phyloP scores from a whole-genome alignment of 768 basidiomycete genomes.

The Suillus americanus region DNA sequence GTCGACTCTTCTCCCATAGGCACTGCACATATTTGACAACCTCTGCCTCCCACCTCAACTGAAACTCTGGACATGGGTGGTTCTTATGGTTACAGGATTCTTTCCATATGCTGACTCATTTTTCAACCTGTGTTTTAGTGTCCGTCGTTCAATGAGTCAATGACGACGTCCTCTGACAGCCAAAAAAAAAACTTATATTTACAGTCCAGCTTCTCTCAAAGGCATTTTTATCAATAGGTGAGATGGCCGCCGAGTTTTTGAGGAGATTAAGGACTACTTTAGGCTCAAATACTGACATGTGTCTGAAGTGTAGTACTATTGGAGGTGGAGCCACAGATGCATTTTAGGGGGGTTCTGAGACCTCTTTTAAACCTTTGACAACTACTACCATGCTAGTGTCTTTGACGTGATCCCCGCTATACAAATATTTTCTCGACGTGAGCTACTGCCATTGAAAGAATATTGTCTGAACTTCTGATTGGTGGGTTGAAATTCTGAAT shows the following conservation, averaged over 20 bases:
- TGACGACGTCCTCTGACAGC: neutral
- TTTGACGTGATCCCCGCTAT: no score
- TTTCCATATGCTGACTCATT: neutral
- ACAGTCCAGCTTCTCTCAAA: constrained; percentile 3
- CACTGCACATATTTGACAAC: constrained; percentile 22
- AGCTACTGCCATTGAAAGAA: no score
- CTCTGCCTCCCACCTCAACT: constrained; percentile 22
- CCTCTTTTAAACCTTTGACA: no score
- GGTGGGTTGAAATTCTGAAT: no score
- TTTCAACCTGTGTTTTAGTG: constrained; percentile 4
- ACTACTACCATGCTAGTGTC: no score
- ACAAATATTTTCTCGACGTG: no score
- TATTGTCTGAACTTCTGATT: no score
- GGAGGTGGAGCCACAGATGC: no score
- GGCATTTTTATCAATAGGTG: neutral
- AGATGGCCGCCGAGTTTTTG: neutral
- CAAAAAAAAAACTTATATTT: neutral
- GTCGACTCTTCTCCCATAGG: constrained; percentile 9
- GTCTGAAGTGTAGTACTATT: no score
- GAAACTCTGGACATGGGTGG: constrained; percentile 4
- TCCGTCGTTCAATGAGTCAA: no score
- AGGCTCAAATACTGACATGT: constrained; percentile 15
- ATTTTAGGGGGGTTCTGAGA: no score
- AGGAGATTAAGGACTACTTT: constrained; percentile 3
- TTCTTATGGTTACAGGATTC: neutral